Evolutionary conservation across 257 asterid genomes (phyloP).

Genomic region (Salvia hispanica): DNA sequence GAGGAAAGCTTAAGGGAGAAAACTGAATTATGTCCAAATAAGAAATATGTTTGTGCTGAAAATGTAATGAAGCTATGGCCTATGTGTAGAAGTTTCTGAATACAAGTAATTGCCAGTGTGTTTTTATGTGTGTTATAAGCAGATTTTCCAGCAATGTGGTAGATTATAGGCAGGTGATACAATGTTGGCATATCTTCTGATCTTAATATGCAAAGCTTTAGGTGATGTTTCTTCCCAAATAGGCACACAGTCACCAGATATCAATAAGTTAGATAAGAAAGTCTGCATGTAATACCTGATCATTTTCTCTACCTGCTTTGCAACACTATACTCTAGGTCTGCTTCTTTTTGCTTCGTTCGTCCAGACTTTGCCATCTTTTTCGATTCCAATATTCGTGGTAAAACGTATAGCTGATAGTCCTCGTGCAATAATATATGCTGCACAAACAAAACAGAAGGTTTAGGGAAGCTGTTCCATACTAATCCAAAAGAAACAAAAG

Average conservation of each 20-base stretch:
- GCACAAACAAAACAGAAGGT: slow-evolving; percentile 35
- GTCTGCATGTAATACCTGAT: slow-evolving; percentile 64
- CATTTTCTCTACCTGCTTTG: slow-evolving; percentile 99
- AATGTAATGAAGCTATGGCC: slow-evolving; percentile 10
- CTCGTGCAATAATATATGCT: slow-evolving; percentile 91
- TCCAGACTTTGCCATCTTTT: slow-evolving; percentile 97
- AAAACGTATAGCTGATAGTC: slow-evolving; percentile 87
- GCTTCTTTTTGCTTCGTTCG: slow-evolving; percentile 96
- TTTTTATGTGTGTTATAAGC: slow-evolving; percentile 14
- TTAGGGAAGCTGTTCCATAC: slow-evolving; percentile 22
- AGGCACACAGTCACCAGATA: background rate
- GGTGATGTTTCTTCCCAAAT: slow-evolving; percentile 14
- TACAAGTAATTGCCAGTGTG: slow-evolving; percentile 1
- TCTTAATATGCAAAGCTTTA: slow-evolving; percentile 10
- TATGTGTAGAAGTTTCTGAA: background rate
- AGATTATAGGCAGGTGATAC: slow-evolving; percentile 19
- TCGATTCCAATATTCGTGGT: slow-evolving; percentile 90
- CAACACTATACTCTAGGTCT: slow-evolving; percentile 95
- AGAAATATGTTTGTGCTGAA: slow-evolving; percentile 11
- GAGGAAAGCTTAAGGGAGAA: slow-evolving; percentile 21
- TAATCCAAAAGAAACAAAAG: slow-evolving; percentile 18
- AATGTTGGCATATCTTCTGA: slow-evolving; percentile 5
- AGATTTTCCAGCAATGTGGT: slow-evolving; percentile 24
- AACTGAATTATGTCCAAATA: background rate
- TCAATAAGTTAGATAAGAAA: slow-evolving; percentile 20